Conservation (phyloP, 441 rosid species). For the Adansonia grandidieri region DNA sequence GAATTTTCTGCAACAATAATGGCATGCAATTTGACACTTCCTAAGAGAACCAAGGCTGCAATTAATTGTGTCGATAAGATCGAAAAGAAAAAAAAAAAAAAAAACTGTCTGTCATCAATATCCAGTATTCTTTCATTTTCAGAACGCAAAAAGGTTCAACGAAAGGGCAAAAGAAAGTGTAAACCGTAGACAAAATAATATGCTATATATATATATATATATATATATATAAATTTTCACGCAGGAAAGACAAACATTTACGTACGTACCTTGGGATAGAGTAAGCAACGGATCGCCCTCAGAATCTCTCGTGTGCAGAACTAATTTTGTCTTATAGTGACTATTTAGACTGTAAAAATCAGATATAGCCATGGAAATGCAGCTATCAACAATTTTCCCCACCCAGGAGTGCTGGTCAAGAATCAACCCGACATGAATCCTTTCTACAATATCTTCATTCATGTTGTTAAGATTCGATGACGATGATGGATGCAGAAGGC, state of each 20-base stretch:
- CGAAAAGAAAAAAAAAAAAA: neutral
- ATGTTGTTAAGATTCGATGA: neutral
- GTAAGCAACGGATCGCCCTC: constrained; percentile 21
- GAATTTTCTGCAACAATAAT: constrained; percentile 44
- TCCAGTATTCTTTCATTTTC: too few species aligned
- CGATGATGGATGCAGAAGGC: neutral
- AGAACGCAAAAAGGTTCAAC: too few species aligned
- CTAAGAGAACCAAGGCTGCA: neutral
- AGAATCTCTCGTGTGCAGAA: constrained; percentile 24
- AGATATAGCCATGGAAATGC: constrained; percentile 33
- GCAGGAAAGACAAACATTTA: neutral
- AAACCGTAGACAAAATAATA: too few species aligned
- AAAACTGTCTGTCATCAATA: too few species aligned
- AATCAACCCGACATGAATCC: constrained; percentile 21
- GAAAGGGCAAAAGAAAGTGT: too few species aligned
- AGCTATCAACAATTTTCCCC: constrained; percentile 14
- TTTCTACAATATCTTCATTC: neutral
- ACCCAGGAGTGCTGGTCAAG: constrained; percentile 21
- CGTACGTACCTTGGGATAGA: constrained; percentile 24
- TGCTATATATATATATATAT: too few species aligned
- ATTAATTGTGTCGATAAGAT: neutral
- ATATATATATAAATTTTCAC: neutral
- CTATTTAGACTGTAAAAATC: constrained; percentile 19
- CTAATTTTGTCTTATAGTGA: constrained; percentile 11
- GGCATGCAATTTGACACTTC: constrained; percentile 31